phyloP scores from a whole-genome alignment of 2,329 filamentous ascomycete genomes.

The Apiospora sp. region DNA sequence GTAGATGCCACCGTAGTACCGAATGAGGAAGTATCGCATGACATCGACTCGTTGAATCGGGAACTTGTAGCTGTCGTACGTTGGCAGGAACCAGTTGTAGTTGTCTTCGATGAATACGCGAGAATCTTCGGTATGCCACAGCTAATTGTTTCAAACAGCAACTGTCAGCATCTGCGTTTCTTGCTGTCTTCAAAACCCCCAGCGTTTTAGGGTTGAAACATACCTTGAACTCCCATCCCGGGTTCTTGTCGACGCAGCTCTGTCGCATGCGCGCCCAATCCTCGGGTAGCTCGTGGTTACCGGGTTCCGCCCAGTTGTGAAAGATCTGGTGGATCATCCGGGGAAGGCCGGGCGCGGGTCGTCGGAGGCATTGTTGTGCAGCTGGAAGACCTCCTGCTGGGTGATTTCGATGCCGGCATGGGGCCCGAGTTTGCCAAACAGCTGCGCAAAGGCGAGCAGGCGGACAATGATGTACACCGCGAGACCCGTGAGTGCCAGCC shows the following conservation, averaged over 20 bases:
- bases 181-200: neutral
- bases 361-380: conserved; percentile 29
- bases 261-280: conserved; percentile 38
- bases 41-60: conserved; percentile 81
- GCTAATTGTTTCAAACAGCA: conserved; percentile 49
- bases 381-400: conserved; percentile 27
- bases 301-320: conserved; percentile 38
- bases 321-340: conserved; percentile 44
- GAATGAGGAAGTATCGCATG: conserved; percentile 81
- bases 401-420: conserved; percentile 30
- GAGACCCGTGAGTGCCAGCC: conserved; percentile 8
- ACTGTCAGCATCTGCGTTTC: neutral
- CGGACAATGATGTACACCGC: conserved; percentile 11
- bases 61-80: conserved; percentile 77
- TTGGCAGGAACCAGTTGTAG: conserved; percentile 80
- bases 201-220: neutral
- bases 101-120: conserved; percentile 75
- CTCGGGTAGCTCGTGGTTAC: conserved; percentile 34
- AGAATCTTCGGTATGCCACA: conserved; percentile 78
- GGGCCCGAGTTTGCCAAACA: conserved; percentile 28
- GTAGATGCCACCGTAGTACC: conserved; percentile 81
- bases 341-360: conserved; percentile 33
- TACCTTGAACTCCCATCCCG: conserved; percentile 41
- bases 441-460: conserved; percentile 31
- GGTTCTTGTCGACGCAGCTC: conserved; percentile 36